Percentiles rank a stretch among this genome's conserved stretches.
phyloP scores from a whole-genome alignment of 2,329 filamentous ascomycete genomes.

The Nigrospora oryzae region DNA sequence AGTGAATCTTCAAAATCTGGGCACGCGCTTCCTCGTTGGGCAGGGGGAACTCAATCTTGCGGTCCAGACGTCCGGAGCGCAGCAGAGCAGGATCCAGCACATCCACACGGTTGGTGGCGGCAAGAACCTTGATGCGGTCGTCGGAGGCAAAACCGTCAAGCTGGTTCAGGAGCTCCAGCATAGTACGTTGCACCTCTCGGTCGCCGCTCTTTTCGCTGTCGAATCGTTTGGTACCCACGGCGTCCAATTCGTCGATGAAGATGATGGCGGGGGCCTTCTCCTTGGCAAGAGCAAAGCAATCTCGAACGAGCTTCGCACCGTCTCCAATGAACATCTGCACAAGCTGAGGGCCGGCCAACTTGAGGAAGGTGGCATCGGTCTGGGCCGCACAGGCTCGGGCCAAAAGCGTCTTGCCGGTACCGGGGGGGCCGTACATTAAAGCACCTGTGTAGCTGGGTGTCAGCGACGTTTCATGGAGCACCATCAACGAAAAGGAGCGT shows the following conservation, averaged over 20 bases:
- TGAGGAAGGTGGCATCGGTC: conserved; percentile 97
- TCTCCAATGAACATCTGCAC: conserved; percentile 99
- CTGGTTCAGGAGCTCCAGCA: conserved; percentile 98
- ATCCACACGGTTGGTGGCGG: conserved; percentile 89
- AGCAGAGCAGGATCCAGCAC: conserved; percentile 87
- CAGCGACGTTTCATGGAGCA: conserved; percentile 33
- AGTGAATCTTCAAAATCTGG: conserved; percentile 96
- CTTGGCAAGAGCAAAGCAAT: conserved; percentile 95
- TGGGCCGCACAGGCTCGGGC: conserved; percentile 95
- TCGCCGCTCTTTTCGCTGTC: conserved; percentile 98
- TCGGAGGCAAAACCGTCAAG: conserved; percentile 96
- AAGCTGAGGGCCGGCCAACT: conserved; percentile 92
- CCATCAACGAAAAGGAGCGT: conserved; percentile 56
- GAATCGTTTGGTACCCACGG: conserved; percentile 97
- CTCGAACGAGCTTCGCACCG: conserved; percentile 92
- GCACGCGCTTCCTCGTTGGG: conserved; percentile 96
- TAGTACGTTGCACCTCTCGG: conserved; percentile 94
- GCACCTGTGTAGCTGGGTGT: conserved; percentile 55
- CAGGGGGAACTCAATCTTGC: conserved; percentile 97
- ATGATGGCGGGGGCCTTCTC: conserved; percentile 99
- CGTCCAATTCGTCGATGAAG: conserved; percentile 98
- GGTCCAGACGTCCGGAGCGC: conserved; percentile 83
- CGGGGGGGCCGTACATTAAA: conserved; percentile 92
- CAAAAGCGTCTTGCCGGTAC: conserved; percentile 84
- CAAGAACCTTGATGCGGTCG: conserved; percentile 92